Percentiles rank a stretch among this genome's conserved stretches.
phyloP scores from a whole-genome alignment of 2,329 filamentous ascomycete species.

The Penicillium hordei region DNA sequence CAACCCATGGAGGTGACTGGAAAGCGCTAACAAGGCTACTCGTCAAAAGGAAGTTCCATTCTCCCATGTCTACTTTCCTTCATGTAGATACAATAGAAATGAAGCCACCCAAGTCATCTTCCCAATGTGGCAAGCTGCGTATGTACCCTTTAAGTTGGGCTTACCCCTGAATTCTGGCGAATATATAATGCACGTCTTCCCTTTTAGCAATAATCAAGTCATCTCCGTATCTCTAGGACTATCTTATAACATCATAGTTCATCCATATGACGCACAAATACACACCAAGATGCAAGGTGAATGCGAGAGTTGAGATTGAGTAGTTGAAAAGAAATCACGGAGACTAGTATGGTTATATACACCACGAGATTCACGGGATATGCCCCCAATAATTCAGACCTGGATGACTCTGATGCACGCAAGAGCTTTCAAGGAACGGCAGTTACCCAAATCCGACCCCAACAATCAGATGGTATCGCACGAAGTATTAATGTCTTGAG shows the following conservation, averaged over 20 bases:
- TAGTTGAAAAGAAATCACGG: neutral
- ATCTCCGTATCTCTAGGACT: too few relatives aligned
- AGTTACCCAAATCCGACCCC: neutral
- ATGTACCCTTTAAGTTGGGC: neutral
- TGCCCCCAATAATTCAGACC: too few relatives aligned
- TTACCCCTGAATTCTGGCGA: neutral
- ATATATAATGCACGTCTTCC: neutral
- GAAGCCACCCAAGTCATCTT: neutral
- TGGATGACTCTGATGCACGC: too few relatives aligned
- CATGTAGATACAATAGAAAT: neutral
- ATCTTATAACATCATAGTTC: neutral
- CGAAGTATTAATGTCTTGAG: conserved; percentile 1
- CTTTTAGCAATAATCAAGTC: too few relatives aligned
- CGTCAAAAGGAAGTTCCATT: neutral
- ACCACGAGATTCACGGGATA: too few relatives aligned
- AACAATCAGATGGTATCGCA: neutral
- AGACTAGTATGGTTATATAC: neutral
- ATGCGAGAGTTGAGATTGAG: neutral
- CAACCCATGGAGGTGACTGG: neutral
- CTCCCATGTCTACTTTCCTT: neutral
- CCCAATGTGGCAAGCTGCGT: neutral
- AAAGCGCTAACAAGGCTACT: neutral
- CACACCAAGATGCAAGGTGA: neutral
- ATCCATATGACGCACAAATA: accelerated
- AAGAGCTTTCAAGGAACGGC: neutral